A percentile compares a stretch with the other conserved stretches of the same genome.
These are phyloP conservation scores for Colletotrichum trifolii DNA, from an alignment of 2,329 filamentous ascomycete genomes.

Conservation along the genomic window DNA sequence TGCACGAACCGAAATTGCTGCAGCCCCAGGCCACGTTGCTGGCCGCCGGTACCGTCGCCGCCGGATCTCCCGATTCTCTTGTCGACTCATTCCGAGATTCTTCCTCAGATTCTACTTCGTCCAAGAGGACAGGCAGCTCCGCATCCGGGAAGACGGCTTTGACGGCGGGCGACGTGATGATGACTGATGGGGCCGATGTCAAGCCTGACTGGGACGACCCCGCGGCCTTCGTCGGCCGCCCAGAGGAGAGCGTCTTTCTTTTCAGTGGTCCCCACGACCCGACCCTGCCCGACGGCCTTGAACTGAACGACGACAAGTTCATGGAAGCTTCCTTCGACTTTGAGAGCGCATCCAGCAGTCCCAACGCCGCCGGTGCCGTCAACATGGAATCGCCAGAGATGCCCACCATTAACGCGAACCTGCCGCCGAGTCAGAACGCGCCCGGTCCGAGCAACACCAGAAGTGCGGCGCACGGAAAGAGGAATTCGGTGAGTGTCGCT, in stretches of 20 bases:
- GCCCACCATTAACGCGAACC: slow-evolving; percentile 52
- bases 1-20: slow-evolving; percentile 32
- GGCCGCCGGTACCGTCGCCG: slow-evolving; percentile 43
- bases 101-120: slow-evolving; percentile 63
- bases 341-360: slow-evolving; percentile 68
- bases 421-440: slow-evolving; percentile 38
- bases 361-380: slow-evolving; percentile 49
- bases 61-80: slow-evolving; percentile 55
- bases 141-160: slow-evolving; percentile 57
- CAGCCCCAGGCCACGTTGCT: slow-evolving; percentile 36
- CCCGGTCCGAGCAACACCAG: slow-evolving; percentile 41
- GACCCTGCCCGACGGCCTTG: slow-evolving; percentile 44
- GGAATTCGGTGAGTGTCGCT: slow-evolving; percentile 23
- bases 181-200: slow-evolving; percentile 53
- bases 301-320: slow-evolving; percentile 53
- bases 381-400: slow-evolving; percentile 57
- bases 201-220: slow-evolving; percentile 55
- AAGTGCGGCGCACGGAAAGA: slow-evolving; percentile 49
- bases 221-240: slow-evolving; percentile 47
- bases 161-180: slow-evolving; percentile 54
- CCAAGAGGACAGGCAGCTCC: slow-evolving; percentile 59
- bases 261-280: slow-evolving; percentile 45
- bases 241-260: slow-evolving; percentile 50
- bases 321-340: slow-evolving; percentile 67
- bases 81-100: slow-evolving; percentile 60